Base-by-base conservation (phyloP, 345 rosid genomes). In the Brassica nigra region DNA sequence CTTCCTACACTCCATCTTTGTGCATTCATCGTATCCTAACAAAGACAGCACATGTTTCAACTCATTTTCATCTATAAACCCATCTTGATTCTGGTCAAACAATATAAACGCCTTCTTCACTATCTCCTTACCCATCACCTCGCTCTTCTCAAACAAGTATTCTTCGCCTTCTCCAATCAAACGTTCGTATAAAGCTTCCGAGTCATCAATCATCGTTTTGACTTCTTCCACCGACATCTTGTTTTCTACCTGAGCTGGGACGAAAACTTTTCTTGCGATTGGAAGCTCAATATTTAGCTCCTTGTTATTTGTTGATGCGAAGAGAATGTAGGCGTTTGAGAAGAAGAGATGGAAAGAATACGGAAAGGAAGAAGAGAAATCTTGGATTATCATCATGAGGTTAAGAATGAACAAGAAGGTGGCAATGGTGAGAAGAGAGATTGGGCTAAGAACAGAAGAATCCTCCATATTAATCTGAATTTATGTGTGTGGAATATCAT, bases 11-110 rank as follows among this genome's bases (percentile, higher is more conserved):
- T 88, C 91, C 27, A 66, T 83, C 63, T 86, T 91, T 52, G 92
- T 62, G 28, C 84, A 76, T 16, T 84, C 78, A 10, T 58, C 18
- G 1, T 77, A 78, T 71, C 89, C 84, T 29, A 91, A 84, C 30
- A 78, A 49, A 34, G 8, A 4, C 31, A 91, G 70, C 4, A 86
- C 82, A 68, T 71, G 81, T 55, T 80, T 61, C 28, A 91, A 84
- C 83, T 91, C 94, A 11, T 30, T 29, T 33, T 89, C 88, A 66
- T 88, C 90, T 66, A 91, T 90, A 75, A 84, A 91, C 28, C 94
- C 94, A 69, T 91, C 94, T 27, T 82, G 72, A 49, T 91, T 90
- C 73, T 77, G 84, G 72, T 90, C 94, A 66, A 91, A 89, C 29
- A 90, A 34, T 8, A 61, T 66, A 79, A 91, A 91, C 0, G 89